Conservation (phyloP, 2,329 filamentous ascomycete genomes). For the Metarhizium anisopliae region DNA sequence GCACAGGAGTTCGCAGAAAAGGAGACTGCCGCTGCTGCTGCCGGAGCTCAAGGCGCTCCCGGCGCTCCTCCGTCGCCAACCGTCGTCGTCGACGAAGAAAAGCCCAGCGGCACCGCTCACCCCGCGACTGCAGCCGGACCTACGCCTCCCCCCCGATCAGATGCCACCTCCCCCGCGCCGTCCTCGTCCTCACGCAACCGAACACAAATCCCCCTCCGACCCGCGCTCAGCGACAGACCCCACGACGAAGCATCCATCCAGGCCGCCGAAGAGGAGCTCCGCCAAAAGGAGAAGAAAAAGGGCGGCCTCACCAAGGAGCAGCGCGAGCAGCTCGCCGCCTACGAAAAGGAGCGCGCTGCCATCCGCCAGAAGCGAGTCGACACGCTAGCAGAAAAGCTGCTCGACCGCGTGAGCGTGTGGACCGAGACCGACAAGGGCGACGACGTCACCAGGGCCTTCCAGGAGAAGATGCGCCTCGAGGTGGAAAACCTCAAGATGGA, state of each 20-base stretch:
- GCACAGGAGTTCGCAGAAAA: constrained; percentile 28
- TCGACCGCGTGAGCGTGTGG: constrained; percentile 88
- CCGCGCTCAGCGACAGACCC: constrained; percentile 74
- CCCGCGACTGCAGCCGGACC: not conserved
- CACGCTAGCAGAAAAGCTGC: constrained; percentile 72
- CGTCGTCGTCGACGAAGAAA: constrained; percentile 32
- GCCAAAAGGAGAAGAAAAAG: constrained; percentile 70
- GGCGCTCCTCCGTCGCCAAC: constrained; percentile 20
- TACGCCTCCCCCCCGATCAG: constrained; percentile 22
- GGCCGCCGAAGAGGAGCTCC: constrained; percentile 47
- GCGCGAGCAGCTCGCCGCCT: constrained; percentile 79
- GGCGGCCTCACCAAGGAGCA: constrained; percentile 82
- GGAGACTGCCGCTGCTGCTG: constrained; percentile 1
- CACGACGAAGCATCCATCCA: constrained; percentile 64
- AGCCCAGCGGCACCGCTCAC: constrained; percentile 14
- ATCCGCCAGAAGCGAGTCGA: constrained; percentile 86
- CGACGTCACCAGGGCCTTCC: constrained; percentile 82
- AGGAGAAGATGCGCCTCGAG: constrained; percentile 88
- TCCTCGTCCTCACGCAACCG: constrained; percentile 33
- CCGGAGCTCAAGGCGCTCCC: constrained; percentile 11
- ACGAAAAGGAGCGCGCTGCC: constrained; percentile 74
- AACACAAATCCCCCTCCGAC: constrained; percentile 62
- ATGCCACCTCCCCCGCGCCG: constrained; percentile 30
- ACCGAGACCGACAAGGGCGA: constrained; percentile 87
- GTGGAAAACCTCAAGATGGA: constrained; percentile 99